phyloP scores from a whole-genome alignment of 2,329 filamentous ascomycete species.

The Calonectria naviculata region DNA sequence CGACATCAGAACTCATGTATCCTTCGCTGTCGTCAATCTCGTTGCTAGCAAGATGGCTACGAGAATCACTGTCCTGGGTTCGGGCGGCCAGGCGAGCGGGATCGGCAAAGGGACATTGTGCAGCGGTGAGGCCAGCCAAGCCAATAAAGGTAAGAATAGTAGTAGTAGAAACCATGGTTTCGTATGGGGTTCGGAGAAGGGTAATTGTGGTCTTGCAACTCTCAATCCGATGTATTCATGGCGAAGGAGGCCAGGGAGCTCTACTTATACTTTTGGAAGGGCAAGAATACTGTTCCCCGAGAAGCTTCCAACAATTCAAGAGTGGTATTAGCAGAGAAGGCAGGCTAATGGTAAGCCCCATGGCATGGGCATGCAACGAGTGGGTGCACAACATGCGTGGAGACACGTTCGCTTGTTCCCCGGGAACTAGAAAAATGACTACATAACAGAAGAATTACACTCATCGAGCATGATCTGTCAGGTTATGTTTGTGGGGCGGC shows the following conservation, averaged over 20 bases:
- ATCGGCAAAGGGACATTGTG: slow-evolving; percentile 50
- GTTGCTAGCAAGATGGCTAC: slow-evolving; percentile 46
- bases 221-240: neutral
- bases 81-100: slow-evolving; percentile 38
- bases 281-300: neutral
- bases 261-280: slow-evolving; percentile 28
- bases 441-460: neutral
- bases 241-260: neutral
- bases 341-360: neutral
- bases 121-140: slow-evolving; percentile 40
- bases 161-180: slow-evolving; percentile 40
- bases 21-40: slow-evolving; percentile 64
- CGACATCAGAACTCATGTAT: slow-evolving; percentile 74
- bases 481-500: neutral
- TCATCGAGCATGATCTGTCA: slow-evolving; percentile 11
- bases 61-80: slow-evolving; percentile 44
- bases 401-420: slow-evolving; percentile 3
- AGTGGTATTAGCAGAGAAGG: neutral
- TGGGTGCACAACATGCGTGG: neutral
- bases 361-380: neutral
- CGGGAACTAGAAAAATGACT: neutral
- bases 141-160: slow-evolving; percentile 38
- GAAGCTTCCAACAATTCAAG: neutral
- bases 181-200: neutral
- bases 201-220: neutral